phyloP scores from a whole-genome alignment of 306 rosid genomes.

The Crotalaria pallida region DNA sequence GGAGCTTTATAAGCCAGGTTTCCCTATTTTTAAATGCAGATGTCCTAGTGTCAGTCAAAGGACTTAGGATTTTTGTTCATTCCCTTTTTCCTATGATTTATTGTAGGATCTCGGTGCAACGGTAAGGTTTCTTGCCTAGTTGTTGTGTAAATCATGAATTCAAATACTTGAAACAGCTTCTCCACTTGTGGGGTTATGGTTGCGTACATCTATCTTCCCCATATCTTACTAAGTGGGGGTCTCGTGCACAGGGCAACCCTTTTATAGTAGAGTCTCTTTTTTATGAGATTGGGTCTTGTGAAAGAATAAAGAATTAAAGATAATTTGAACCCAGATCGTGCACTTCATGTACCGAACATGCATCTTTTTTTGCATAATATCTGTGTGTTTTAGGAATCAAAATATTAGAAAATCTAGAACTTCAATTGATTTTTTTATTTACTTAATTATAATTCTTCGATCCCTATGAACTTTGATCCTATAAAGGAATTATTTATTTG shows the following conservation, averaged over 20 bases:
- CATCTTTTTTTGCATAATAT: background rate
- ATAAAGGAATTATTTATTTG: background rate
- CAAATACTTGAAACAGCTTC: no score
- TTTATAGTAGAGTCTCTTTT: no score
- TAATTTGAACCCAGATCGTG: background rate
- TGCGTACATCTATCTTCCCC: no score
- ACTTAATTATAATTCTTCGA: background rate
- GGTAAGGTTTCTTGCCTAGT: no score
- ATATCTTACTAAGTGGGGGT: no score
- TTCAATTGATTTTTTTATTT: background rate
- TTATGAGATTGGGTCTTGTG: background rate
- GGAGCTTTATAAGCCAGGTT: no score
- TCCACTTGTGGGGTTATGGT: no score
- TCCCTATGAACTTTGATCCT: background rate
- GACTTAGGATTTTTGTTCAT: background rate
- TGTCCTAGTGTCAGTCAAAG: background rate
- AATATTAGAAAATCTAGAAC: background rate
- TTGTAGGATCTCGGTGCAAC: background rate
- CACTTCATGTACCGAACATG: background rate
- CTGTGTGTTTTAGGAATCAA: background rate
- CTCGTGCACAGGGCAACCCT: no score
- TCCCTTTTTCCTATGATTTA: background rate
- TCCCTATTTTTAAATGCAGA: background rate
- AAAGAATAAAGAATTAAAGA: background rate
- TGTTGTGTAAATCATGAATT: no score